Percentiles rank a stretch among this genome's conserved stretches.
These are phyloP conservation scores for Phytophthora aleatoria DNA, from an alignment of 352 stramenopile species.

Conservation along the genomic window DNA sequence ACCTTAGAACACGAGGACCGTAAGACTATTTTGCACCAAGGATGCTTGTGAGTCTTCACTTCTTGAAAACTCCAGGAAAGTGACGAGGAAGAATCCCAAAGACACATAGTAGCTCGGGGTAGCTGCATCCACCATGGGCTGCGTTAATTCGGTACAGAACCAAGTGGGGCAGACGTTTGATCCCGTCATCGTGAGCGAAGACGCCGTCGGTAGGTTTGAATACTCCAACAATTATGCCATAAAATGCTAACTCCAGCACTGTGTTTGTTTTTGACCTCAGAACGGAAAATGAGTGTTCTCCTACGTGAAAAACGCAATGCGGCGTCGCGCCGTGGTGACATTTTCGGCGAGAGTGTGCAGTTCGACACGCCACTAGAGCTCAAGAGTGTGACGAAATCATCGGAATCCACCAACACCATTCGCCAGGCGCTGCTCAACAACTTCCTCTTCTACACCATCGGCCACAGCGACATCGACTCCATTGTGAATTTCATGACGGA, in stretches of 20 bases:
- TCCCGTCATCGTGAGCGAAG: constrained; percentile 39
- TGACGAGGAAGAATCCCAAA: constrained; percentile 2
- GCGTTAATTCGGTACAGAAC: constrained; percentile 63
- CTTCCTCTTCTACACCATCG: constrained; percentile 73
- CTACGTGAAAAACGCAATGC: constrained; percentile 73
- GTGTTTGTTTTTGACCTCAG: constrained; percentile 19
- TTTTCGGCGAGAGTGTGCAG: constrained; percentile 76
- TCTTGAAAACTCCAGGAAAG: constrained; percentile 34
- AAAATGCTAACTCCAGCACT: background rate
- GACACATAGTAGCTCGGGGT: background rate
- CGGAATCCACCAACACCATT: constrained; percentile 53
- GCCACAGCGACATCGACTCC: constrained; percentile 49
- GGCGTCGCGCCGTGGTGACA: constrained; percentile 59
- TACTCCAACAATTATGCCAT: background rate
- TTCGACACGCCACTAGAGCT: constrained; percentile 56
- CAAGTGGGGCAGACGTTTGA: constrained; percentile 54
- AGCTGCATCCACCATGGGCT: constrained; percentile 48
- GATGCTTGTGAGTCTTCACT: constrained; percentile 10
- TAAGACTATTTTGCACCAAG: background rate
- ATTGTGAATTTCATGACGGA: constrained; percentile 63
- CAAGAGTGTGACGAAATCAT: constrained; percentile 43
- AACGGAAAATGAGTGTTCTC: constrained; percentile 60
- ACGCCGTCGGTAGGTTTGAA: constrained; percentile 30
- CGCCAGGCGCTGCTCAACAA: constrained; percentile 65
- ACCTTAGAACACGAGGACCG: constrained; percentile 14